phyloP scores from a whole-genome alignment of 2,329 filamentous ascomycete genomes.

The Colletotrichum abscissum region DNA sequence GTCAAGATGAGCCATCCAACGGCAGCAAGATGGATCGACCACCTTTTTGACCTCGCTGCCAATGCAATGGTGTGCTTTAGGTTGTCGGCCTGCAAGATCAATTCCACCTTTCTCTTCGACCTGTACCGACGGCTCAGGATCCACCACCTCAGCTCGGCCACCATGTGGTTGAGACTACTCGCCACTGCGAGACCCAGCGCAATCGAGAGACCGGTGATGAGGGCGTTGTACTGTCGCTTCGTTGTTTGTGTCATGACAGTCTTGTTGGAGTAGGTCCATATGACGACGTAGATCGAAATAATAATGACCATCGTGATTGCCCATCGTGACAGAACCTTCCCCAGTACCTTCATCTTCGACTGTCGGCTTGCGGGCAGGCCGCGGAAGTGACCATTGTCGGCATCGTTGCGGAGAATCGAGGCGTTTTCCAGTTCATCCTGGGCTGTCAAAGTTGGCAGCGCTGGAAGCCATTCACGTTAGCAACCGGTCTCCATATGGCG shows the following conservation, averaged over 20 bases:
- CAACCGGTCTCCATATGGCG: no score
- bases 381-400: constrained; percentile 20
- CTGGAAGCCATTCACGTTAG: neutral
- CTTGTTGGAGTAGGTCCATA: constrained; percentile 42
- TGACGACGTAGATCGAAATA: constrained; percentile 42
- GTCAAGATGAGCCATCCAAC: constrained; percentile 46
- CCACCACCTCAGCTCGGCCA: constrained; percentile 58
- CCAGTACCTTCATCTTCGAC: constrained; percentile 3
- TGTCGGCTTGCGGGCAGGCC: constrained; percentile 4
- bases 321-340: constrained; percentile 38
- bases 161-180: constrained; percentile 55
- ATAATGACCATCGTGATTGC: constrained; percentile 43
- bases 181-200: constrained; percentile 54
- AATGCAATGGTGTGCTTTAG: constrained; percentile 43
- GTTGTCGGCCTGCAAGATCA: constrained; percentile 45
- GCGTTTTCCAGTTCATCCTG: constrained; percentile 18
- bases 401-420: constrained; percentile 17
- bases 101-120: constrained; percentile 49
- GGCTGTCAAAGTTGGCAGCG: neutral
- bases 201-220: constrained; percentile 57
- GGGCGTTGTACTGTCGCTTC: constrained; percentile 55
- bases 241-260: constrained; percentile 44
- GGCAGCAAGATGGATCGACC: constrained; percentile 42
- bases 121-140: constrained; percentile 51
- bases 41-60: constrained; percentile 41